Conservation (phyloP, 2,329 filamentous ascomycete species). For the Sporothrix luriei region DNA sequence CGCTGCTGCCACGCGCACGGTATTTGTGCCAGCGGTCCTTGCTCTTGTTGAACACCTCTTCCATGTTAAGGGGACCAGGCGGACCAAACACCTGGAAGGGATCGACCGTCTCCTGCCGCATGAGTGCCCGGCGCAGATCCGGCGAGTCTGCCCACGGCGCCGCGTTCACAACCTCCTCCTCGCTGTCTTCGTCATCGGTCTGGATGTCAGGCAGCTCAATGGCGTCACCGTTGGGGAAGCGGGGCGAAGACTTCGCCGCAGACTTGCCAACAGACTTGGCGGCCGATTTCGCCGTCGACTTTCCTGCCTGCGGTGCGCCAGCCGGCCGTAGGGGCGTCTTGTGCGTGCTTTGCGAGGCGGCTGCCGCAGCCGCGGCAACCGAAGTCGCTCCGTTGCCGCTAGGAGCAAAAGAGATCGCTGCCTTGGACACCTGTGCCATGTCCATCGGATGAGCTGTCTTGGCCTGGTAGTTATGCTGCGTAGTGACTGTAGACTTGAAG, state of each 20-base stretch:
- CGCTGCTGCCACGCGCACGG: conserved; percentile 86
- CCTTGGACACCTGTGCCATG: conserved; percentile 84
- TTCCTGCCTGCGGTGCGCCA: conserved; percentile 48
- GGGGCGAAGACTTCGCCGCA: conserved; percentile 69
- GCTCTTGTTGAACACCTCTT: conserved; percentile 91
- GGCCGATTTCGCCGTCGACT: conserved; percentile 61
- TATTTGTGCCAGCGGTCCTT: conserved; percentile 86
- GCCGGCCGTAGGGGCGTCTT: conserved; percentile 69
- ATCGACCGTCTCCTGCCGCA: conserved; percentile 82
- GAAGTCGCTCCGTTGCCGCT: conserved; percentile 43
- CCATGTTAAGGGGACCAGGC: conserved; percentile 86
- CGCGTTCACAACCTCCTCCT: conserved; percentile 52
- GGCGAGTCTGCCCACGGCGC: conserved; percentile 90
- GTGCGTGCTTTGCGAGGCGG: conserved; percentile 44
- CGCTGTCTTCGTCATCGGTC: conserved; percentile 83
- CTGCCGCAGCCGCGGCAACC: conserved; percentile 22
- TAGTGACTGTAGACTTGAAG: conserved; percentile 67
- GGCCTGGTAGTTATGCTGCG: conserved; percentile 66
- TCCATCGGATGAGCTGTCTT: conserved; percentile 72
- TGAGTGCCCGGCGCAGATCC: conserved; percentile 72
- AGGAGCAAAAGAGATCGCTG: conserved; percentile 85
- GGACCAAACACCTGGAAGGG: conserved; percentile 86
- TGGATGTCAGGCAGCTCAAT: conserved; percentile 94
- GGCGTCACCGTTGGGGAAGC: conserved; percentile 83
- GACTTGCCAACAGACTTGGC: conserved; percentile 63